Conservation (phyloP, 345 rosid species). For the Erucastrum elatum region DNA sequence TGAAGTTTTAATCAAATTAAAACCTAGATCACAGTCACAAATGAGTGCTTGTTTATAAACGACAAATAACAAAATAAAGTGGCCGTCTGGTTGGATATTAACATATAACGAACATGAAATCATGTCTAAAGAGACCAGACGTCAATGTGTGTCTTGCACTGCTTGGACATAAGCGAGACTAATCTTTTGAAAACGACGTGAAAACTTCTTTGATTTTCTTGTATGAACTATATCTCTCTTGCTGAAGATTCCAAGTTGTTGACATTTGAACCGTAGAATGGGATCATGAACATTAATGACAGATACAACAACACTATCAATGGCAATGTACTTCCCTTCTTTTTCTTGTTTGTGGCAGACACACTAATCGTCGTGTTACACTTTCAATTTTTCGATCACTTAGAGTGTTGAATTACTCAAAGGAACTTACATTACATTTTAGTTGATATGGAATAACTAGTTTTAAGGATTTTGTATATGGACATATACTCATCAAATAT, state of each 20-base stretch:
- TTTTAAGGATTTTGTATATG: neutral
- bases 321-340: constrained; percentile 8
- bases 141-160: constrained; percentile 35
- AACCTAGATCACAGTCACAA: neutral
- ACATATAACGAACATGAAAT: constrained; percentile 35
- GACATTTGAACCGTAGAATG: constrained; percentile 27
- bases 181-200: constrained; percentile 24
- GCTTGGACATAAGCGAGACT: constrained; percentile 25
- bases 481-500: neutral
- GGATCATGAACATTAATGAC: constrained; percentile 8
- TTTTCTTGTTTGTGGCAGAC: constrained; percentile 36
- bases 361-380: constrained; percentile 28
- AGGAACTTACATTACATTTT: constrained; percentile 3
- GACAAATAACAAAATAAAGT: constrained; percentile 1
- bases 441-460: neutral
- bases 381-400: neutral
- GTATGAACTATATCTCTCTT: neutral
- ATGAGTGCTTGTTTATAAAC: neutral
- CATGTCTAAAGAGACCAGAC: constrained; percentile 35
- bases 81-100: constrained; percentile 16
- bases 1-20: too few relatives aligned
- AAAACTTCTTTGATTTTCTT: neutral
- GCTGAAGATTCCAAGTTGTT: constrained; percentile 26
- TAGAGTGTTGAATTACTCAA: neutral
- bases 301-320: constrained; percentile 21